Evolutionary conservation across 2,329 filamentous ascomycete genomes (phyloP), one percentile per base, ranked within the genome.

Genomic region (Trichoderma oligosporum): DNA sequence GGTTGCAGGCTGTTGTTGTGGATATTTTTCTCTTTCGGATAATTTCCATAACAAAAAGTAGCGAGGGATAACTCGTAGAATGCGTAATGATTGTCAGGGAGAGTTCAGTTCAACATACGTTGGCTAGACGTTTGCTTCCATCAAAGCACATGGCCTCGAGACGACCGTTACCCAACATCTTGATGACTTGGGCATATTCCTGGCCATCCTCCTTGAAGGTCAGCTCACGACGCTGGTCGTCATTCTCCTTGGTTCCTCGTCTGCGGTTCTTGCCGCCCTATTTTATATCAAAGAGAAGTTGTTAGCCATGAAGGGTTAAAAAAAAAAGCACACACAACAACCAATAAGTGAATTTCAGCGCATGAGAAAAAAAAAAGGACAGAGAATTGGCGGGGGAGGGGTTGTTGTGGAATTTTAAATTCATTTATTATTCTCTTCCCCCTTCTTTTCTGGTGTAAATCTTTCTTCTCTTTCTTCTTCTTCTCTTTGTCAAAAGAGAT

Each of bases 141-240:
- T 97, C 94, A 76, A 99, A 99, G 80, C 93, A 97, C 66, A 91
- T 71, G 59, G 91, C 91, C 76, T 96, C 91, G 47, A 97, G 85
- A 67, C 92, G 89, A 65, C 92, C 91, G 82, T 96, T 96, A 65
- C 91, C 91, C 61, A 96, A 83, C 92, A 97, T 96, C 82, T 96
- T 96, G 67, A 94, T 63, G 61, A 74, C 72, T 65, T 74, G 73
- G 53, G 73, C 73, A 62, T 76, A 76, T 63, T 75, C 86, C 81
- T 97, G 93, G 66, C 93, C 93, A 72, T 97, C 93, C 76, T 97
- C 94, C 80, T 97, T 97, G 86, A 97, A 97, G 71, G 91, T 93
- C 70, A 97, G 83, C 77, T 97, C 93, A 76, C 93, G 92, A 83
- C 97, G 97, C 81, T 97, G 92, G 73, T 97, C 96, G 82, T 97